These are phyloP conservation scores for Thuidium tamariscinum DNA, from an alignment of 225 moss, liverwort and hornwort genomes.

Conservation along the genomic window DNA sequence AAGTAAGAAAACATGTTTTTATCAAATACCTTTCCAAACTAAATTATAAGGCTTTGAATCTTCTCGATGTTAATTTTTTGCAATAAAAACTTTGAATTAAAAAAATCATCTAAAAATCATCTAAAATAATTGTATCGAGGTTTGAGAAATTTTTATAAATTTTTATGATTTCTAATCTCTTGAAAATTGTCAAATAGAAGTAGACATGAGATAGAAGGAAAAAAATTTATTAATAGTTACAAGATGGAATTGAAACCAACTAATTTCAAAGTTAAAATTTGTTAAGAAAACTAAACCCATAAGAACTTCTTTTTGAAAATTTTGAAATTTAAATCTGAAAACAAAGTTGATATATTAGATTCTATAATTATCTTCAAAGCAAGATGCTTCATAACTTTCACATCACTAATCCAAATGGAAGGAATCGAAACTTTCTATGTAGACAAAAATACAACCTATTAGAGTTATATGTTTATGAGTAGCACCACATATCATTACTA, in stretches of 20 bases:
- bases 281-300: not conserved
- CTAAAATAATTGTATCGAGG: not conserved
- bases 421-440: no score
- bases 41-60: not conserved
- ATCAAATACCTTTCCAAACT: fast-evolving
- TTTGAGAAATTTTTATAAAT: not conserved
- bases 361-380: fast-evolving
- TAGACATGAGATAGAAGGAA: not conserved
- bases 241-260: not conserved
- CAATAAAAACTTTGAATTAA: fast-evolving
- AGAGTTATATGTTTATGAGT: not conserved
- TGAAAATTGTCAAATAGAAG: fast-evolving
- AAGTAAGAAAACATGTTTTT: not conserved
- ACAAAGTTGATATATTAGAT: not conserved
- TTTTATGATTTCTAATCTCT: not conserved
- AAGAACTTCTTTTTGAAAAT: fast-evolving
- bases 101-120: no score
- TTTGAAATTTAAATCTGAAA: not conserved
- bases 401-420: not conserved
- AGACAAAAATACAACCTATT: not conserved
- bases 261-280: not conserved
- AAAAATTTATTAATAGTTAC: not conserved
- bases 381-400: not conserved
- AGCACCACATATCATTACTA: not conserved
- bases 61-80: not conserved